These are phyloP conservation scores for Trichoderma gracile DNA, from an alignment of 2,329 filamentous ascomycete species.

Conservation along the genomic window DNA sequence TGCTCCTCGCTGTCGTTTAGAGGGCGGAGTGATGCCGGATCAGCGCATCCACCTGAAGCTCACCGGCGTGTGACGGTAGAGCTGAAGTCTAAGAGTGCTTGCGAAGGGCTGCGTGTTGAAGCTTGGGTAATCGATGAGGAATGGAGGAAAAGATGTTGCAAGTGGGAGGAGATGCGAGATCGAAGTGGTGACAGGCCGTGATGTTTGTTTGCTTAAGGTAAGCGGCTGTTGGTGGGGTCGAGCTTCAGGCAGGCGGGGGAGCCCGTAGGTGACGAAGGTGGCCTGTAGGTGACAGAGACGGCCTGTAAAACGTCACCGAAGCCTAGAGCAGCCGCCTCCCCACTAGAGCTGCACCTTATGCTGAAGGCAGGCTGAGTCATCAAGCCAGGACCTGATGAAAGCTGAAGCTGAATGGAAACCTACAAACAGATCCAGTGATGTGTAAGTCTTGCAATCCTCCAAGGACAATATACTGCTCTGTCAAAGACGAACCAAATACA, in stretches of 20 bases:
- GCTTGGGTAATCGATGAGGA: background rate
- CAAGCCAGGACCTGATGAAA: background rate
- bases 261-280: background rate
- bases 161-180: too few species aligned
- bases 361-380: background rate
- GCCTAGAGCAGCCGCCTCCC: background rate
- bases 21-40: conserved; percentile 5
- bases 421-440: too few species aligned
- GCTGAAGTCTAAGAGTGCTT: background rate
- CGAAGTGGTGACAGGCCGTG: background rate
- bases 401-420: too few species aligned
- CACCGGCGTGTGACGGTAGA: background rate
- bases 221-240: conserved; percentile 19
- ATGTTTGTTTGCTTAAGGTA: background rate
- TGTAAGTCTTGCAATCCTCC: too few species aligned
- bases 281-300: conserved; percentile 1
- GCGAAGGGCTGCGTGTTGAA: background rate
- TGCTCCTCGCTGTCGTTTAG: conserved; percentile 2
- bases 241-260: conserved; percentile 24
- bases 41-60: conserved; percentile 17
- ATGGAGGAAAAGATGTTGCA: background rate
- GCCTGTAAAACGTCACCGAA: conserved; percentile 21
- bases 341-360: background rate
- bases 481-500: too few species aligned
- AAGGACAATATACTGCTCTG: too few species aligned